Evolutionary conservation across 129 eudicot genomes (phyloP), one percentile per base, ranked within the genome.

Genomic region (Kitagawia praeruptora): DNA sequence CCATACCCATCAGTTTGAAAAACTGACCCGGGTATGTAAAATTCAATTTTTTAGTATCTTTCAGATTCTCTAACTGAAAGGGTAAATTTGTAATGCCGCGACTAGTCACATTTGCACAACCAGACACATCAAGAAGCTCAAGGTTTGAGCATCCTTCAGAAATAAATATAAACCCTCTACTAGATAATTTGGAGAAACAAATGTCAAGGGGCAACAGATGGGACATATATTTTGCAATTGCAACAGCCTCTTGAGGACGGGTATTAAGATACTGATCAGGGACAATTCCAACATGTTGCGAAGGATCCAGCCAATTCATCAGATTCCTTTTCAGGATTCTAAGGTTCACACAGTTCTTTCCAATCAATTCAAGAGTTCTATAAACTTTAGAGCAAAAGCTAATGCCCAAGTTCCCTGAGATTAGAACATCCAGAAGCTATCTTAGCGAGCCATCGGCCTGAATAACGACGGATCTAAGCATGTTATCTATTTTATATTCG

Each of bases 361-460:
- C 99, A 5, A 95, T 80, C 14, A 67, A 31, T 18, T 83, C 78
- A 23, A 95, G 34, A 78, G 97, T 86, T 79, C 85, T 63, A 12
- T 92, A 90, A 40, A 95, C 89, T 82, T 89, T 91, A n/a, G 90
- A 86, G 89, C 96, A 95, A 82, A 83, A 90, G 87, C 99, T 95
- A 82, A 92, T 87, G 78, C 92, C 92, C 96, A 3, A 95, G 93
- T 78, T 92, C 99, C 78, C 28, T 84, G 53, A 95, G 92, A 76
- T 85, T 86, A 39, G 93, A 90, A 85, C 99, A 95, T 4, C 82
- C 83, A 10, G 85, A 80, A 44, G 97, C 94, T 78, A 95, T 79
- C 56, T 83, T 87, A 44, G 87, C 28, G 56, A 78, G 3, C 91
- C 95, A 45, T 82, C 84, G 76, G 94, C 85, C 91, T 90, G 90